Evolutionary conservation across 441 rosid species (phyloP), one percentile per base, ranked within the genome.

Genomic region (Daphne laureola): DNA sequence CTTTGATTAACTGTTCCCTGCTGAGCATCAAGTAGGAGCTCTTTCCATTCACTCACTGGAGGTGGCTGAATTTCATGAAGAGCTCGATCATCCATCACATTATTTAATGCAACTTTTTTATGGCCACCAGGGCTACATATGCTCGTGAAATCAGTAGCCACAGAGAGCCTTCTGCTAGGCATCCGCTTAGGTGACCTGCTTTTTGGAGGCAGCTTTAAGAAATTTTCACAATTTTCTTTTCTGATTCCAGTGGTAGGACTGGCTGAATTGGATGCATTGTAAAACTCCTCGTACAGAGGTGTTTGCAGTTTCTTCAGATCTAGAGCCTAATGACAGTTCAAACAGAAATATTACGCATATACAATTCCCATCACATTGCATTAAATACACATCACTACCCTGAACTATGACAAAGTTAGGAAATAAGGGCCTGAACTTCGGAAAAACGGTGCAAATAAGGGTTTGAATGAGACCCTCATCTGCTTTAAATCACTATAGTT

Each of bases 101-200:
- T 66, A 61, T 73, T 73, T 57, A 79, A 67, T 62, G 78, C 27
- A 27, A 55, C 68, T 43, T 62, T 72, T 11, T 57, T 61, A 54
- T 49, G 53, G 55, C 71, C 54, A 56, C 67, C 58, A 27, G 74
- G 76, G 60, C 83, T 76, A 13, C 59, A 49, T 8, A 53, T 54
- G 43, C 54, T 66, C 55, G 69, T 59, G 52, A 71, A 75, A 64
- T 64, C 87, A 59, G 72, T 62, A 54, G 70, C 70, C 35, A 72
- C 65, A 59, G 94, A 88, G 67, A 84, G 76, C 58, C 94, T 81
- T 79, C 96, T 82, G 73, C 91, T 88, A 12, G 86, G 80, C 55
- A 82, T 67, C 63, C 81, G 67, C 64, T 81, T 86, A 41, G 95
- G 94, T 49, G 94, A 88, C 71, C 65, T 88, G 78, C 84, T 82